phyloP scores from a whole-genome alignment of 2,329 filamentous ascomycete genomes.

The Thermoascus crustaceus region DNA sequence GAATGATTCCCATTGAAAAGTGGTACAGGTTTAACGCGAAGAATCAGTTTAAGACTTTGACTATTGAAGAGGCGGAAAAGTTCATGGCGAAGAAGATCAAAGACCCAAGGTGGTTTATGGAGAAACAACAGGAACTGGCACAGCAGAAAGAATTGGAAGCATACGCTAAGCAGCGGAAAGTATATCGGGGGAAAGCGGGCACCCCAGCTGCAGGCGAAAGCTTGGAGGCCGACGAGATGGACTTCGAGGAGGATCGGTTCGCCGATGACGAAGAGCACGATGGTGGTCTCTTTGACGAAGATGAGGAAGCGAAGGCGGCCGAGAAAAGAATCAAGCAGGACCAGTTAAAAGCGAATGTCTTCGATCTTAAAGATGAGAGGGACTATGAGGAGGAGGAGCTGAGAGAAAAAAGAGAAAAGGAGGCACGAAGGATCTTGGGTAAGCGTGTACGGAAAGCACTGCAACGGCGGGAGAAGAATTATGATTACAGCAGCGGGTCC shows the following conservation, averaged over 20 bases:
- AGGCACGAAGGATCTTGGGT: conserved; percentile 61
- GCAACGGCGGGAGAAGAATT: conserved; percentile 76
- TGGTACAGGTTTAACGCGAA: conserved; percentile 64
- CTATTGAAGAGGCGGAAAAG: conserved; percentile 77
- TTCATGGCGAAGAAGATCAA: conserved; percentile 71
- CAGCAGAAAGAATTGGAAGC: conserved; percentile 53
- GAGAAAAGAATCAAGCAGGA: conserved; percentile 67
- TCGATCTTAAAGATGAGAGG: conserved; percentile 66
- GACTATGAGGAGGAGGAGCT: conserved; percentile 61
- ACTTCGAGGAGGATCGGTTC: conserved; percentile 66
- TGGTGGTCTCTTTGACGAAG: conserved; percentile 65
- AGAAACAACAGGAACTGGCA: conserved; percentile 44
- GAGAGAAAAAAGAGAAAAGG: conserved; percentile 54
- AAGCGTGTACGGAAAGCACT: conserved; percentile 74
- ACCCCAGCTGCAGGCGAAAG: conserved; percentile 39
- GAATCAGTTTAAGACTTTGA: conserved; percentile 62
- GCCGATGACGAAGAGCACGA: conserved; percentile 80
- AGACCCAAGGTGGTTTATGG: conserved; percentile 72
- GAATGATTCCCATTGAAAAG: conserved; percentile 87
- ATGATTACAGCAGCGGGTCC: conserved; percentile 71
- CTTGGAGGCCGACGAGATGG: conserved; percentile 56
- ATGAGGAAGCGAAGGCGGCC: conserved; percentile 68
- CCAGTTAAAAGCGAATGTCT: conserved; percentile 80
- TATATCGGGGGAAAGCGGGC: conserved; percentile 39
- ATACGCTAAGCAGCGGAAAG: conserved; percentile 40